Conservation (phyloP, 345 rosid species). For the Arabis alpina region DNA sequence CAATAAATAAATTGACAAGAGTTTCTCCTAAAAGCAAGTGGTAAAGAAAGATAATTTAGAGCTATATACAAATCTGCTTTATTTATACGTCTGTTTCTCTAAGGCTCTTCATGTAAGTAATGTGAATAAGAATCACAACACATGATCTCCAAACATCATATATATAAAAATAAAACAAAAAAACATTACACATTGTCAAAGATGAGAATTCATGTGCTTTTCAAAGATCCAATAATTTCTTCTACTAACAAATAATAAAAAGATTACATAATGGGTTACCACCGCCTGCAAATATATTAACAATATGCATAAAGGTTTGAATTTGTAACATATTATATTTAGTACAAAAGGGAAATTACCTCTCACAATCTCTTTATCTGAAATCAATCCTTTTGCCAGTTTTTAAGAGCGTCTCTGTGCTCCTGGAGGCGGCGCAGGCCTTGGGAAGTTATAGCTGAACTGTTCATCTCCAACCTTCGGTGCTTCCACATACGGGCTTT, state of each 20-base stretch:
- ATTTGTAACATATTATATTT: not conserved
- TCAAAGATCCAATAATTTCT: constrained; percentile 27
- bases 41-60: not conserved
- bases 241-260: constrained; percentile 19
- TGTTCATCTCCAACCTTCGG: constrained; percentile 56
- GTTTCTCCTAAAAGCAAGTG: not conserved
- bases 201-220: constrained; percentile 39
- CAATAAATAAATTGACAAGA: not conserved
- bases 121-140: constrained; percentile 11
- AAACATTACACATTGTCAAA: constrained; percentile 37
- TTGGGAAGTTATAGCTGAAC: constrained; percentile 56
- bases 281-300: constrained; percentile 30
- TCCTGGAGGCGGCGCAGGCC: constrained; percentile 83
- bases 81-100: not conserved
- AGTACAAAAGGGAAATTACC: constrained; percentile 19
- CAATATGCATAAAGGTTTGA: constrained; percentile 18
- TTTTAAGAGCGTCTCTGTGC: constrained; percentile 63
- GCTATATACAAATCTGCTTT: not conserved
- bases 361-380: constrained; percentile 15
- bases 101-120: constrained; percentile 15
- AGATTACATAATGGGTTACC: constrained; percentile 27
- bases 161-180: not conserved
- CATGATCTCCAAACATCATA: constrained; percentile 34
- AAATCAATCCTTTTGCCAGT: constrained; percentile 39
- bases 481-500: constrained; percentile 86